phyloP scores from a whole-genome alignment of 768 basidiomycete genomes.

The Gyrodon lividus region DNA sequence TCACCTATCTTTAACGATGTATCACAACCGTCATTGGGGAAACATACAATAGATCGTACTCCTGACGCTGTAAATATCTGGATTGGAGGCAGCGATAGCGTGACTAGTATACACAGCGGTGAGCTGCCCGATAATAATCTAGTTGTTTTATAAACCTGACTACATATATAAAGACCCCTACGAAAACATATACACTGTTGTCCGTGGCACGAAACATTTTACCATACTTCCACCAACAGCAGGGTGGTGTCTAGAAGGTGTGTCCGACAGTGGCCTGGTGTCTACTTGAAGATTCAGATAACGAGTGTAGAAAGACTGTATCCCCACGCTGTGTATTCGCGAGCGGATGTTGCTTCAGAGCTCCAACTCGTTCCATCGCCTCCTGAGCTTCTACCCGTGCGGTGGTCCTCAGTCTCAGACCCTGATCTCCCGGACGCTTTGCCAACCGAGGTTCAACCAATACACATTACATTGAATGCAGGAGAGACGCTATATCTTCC shows the following conservation, averaged over 20 bases:
- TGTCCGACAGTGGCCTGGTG: slow-evolving; percentile 7
- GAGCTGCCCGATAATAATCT: slow-evolving; percentile 12
- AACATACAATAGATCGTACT: slow-evolving; percentile 40
- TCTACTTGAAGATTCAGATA: slow-evolving; percentile 1
- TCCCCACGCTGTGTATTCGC: slow-evolving; percentile 65
- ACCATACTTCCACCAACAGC: slow-evolving; percentile 88
- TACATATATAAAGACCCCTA: slow-evolving; percentile 62
- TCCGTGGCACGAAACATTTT: slow-evolving; percentile 84
- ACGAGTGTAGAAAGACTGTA: slow-evolving; percentile 51
- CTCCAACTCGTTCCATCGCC: slow-evolving; percentile 35
- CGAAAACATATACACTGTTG: slow-evolving; percentile 90
- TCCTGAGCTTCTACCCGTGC: slow-evolving; percentile 44
- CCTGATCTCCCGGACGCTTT: slow-evolving; percentile 50
- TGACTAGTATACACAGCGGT: slow-evolving; percentile 89
- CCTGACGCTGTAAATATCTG: slow-evolving; percentile 94
- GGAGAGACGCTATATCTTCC: slow-evolving; percentile 89
- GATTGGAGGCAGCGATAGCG: slow-evolving; percentile 77
- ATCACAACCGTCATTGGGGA: neutral
- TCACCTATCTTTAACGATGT: slow-evolving; percentile 5
- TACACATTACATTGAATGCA: slow-evolving; percentile 60
- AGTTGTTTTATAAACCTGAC: neutral
- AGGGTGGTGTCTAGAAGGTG: slow-evolving; percentile 79
- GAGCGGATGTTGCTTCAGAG: slow-evolving; percentile 24
- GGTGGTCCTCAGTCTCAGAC: slow-evolving; percentile 79
- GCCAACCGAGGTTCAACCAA: slow-evolving; percentile 56